A percentile compares a stretch with the other conserved stretches of the same genome.
Conservation (phyloP, 2,329 filamentous ascomycete species). For the Colletotrichum phormii region DNA sequence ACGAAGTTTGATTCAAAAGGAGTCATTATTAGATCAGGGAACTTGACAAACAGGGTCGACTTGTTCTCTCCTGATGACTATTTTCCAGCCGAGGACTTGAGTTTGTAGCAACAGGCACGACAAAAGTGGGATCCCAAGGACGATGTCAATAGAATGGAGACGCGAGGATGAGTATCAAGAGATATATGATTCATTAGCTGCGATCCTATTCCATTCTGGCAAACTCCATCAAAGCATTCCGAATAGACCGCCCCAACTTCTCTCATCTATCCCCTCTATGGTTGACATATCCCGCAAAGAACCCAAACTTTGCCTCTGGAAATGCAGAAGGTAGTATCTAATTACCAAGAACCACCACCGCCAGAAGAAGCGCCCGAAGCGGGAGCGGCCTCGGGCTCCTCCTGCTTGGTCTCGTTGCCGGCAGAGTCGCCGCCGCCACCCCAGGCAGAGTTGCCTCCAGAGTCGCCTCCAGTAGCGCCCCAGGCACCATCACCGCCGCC, state of each 20-base stretch:
- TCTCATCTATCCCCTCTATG: constrained; percentile 9
- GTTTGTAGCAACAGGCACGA: neutral
- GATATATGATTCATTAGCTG: constrained; percentile 8
- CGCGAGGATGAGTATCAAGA: neutral
- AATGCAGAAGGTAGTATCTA: constrained; percentile 17
- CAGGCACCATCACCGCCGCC: constrained; percentile 33
- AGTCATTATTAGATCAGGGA: neutral
- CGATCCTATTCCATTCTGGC: constrained; percentile 35
- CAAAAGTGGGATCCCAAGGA: neutral
- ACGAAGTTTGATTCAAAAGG: too few relatives aligned
- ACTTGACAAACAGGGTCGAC: neutral
- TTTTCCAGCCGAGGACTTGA: neutral
- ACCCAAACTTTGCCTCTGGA: neutral
- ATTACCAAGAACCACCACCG: constrained; percentile 23
- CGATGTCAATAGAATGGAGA: neutral
- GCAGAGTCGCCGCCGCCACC: constrained; percentile 25
- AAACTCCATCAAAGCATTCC: constrained; percentile 31
- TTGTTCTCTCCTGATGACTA: neutral
- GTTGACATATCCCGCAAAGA: neutral
- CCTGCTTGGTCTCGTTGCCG: constrained; percentile 4
- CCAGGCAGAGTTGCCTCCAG: constrained; percentile 32
- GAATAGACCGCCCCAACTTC: constrained; percentile 32
- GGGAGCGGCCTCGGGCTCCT: constrained; percentile 19
- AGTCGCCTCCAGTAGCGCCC: constrained; percentile 36
- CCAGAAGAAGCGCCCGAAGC: constrained; percentile 30